phyloP scores from a whole-genome alignment of 1,284 basidiomycete species.

The Pseudozyma thailandica region DNA sequence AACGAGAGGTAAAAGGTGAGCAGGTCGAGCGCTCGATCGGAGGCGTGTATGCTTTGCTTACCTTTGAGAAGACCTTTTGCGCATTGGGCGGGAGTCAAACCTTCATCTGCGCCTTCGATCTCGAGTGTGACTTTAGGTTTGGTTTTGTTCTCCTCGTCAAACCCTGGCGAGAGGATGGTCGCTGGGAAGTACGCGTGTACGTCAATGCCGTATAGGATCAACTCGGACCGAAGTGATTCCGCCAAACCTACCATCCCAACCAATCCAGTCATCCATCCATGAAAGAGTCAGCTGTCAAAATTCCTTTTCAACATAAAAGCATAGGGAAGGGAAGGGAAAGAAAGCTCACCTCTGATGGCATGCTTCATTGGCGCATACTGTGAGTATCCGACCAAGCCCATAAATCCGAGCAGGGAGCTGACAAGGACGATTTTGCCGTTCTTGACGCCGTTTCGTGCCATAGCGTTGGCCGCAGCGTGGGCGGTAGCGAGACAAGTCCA shows the following conservation, averaged over 20 bases:
- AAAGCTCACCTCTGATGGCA: constrained; percentile 79
- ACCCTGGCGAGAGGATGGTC: constrained; percentile 85
- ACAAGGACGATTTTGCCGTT: constrained; percentile 82
- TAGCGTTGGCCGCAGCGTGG: constrained; percentile 77
- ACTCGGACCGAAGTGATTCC: constrained; percentile 84
- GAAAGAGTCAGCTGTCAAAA: no score
- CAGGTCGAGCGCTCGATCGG: background rate
- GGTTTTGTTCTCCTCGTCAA: constrained; percentile 80
- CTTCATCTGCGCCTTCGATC: constrained; percentile 82
- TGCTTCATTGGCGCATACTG: constrained; percentile 89
- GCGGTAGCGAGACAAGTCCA: constrained; percentile 78
- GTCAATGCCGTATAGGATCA: constrained; percentile 80
- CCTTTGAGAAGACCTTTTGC: constrained; percentile 77
- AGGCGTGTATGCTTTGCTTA: constrained; percentile 69
- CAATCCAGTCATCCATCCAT: no score
- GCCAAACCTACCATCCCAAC: constrained; percentile 77
- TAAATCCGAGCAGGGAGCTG: constrained; percentile 82
- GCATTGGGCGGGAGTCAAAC: constrained; percentile 76
- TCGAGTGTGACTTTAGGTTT: constrained; percentile 84
- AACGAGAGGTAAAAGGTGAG: background rate
- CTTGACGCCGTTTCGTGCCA: constrained; percentile 74
- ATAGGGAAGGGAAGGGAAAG: background rate
- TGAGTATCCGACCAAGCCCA: constrained; percentile 84
- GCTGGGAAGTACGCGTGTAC: constrained; percentile 88
- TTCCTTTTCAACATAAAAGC: no score